Evolutionary conservation across 257 asterid species (phyloP).

Genomic region (Agastache rugosa): DNA sequence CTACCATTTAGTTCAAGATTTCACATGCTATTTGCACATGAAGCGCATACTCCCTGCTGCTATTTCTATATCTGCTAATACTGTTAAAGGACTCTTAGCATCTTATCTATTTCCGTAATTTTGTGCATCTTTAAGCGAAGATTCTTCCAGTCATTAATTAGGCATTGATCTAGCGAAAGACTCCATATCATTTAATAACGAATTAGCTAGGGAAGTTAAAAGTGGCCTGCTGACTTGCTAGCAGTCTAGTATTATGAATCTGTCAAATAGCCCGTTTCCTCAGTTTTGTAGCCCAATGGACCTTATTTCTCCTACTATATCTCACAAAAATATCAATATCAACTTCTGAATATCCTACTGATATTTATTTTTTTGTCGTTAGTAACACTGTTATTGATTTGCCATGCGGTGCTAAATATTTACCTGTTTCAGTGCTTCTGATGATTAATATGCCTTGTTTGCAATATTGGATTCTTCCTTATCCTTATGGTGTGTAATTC

Average conservation of each 20-base stretch:
- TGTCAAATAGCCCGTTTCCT: constrained; percentile 14
- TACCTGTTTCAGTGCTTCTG: constrained; percentile 25
- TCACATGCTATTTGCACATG: constrained; percentile 12
- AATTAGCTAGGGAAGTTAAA: background rate
- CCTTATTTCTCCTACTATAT: constrained; percentile 14
- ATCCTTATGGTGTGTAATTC: constrained; percentile 38
- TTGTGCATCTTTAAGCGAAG: constrained; percentile 19
- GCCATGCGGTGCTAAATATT: constrained; percentile 17
- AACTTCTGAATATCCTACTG: constrained; percentile 17
- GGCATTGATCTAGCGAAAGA: background rate
- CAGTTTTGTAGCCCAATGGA: constrained; percentile 16
- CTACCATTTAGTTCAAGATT: constrained; percentile 16
- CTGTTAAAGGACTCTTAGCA: constrained; percentile 14
- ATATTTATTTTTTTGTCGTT: background rate
- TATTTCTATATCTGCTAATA: constrained; percentile 28
- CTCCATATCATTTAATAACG: background rate
- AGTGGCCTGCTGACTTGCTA: background rate
- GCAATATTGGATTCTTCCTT: constrained; percentile 31
- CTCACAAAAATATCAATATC: constrained; percentile 17
- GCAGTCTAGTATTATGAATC: constrained; percentile 15
- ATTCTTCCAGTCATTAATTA: constrained; percentile 19
- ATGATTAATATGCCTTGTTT: constrained; percentile 29
- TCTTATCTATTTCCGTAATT: background rate
- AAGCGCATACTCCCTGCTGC: constrained; percentile 28
- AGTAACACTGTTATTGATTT: constrained; percentile 11